Evolutionary conservation across 345 rosid species (phyloP), one percentile per base, ranked within the genome.

Genomic region (Brassica incana): DNA sequence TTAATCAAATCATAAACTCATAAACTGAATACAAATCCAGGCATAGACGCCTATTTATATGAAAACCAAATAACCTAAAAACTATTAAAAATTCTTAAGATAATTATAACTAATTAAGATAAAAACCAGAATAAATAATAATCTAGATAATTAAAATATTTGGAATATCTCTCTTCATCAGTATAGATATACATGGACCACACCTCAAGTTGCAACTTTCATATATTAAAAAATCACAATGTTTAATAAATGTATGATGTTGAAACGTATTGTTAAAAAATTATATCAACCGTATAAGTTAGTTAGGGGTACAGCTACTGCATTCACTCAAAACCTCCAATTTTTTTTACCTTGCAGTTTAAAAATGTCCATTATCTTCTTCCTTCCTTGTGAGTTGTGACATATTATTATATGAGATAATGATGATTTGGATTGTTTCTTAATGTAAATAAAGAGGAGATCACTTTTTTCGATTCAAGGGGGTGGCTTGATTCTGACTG

Each of bases 401-500:
- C 25, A 38, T 66, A 4, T 8, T 12, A 8, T 16, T 12, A 8
- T 25, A 25, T 5, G 33, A 60, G 14, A 23, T 60, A 23, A 60
- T 52, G 20, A 48, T 52, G 10, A 56, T 72, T 71, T 67, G 33
- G 67, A 67, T 56, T 25, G 29, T 36, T 40, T 71, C 56, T 71
- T 12, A 18, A 89, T 91, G 90, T 61, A 86, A 86, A 87, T 64
- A 88, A 86, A 86, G 92, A 91, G 76, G 83, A 80, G 27, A 92
- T 91, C 27, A 58, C 67, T 11, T 95, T 91, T 85, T 92, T 91
- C 71, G 99, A 95, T 81, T 91, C 99, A 33, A 84, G 68, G 76
- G 78, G 91, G 1, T 95, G 93, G 90, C 73, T 95, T 66, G 97
- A 92, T 32, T 92, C 98, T 1, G 98, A 95, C 74, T 89, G 91